Conservation (phyloP, 257 asterid genomes). For the Linderniella brevidens region DNA sequence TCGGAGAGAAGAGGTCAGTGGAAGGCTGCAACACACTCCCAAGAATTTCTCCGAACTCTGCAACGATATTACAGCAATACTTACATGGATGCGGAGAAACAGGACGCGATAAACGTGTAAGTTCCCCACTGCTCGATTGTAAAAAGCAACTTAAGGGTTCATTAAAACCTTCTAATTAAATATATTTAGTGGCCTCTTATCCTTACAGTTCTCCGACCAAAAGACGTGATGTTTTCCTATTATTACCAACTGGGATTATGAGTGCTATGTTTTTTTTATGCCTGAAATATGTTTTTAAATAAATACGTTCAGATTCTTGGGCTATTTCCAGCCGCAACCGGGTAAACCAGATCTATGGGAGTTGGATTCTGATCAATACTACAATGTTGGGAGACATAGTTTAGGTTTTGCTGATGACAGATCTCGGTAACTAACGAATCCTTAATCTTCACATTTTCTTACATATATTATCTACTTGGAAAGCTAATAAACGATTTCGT, state of each 20-base stretch:
- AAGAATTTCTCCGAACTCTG: slow-evolving; percentile 61
- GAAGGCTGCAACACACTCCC: slow-evolving; percentile 89
- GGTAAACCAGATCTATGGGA: slow-evolving; percentile 90
- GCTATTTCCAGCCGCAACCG: slow-evolving; percentile 81
- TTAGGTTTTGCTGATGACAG: slow-evolving; percentile 32
- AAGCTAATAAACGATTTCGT: too few relatives aligned
- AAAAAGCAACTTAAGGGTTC: too few relatives aligned
- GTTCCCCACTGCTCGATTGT: slow-evolving; percentile 5
- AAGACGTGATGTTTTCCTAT: too few relatives aligned
- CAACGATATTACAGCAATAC: slow-evolving; percentile 82
- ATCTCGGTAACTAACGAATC: slow-evolving; percentile 31
- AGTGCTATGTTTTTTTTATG: not conserved
- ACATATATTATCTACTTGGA: not conserved
- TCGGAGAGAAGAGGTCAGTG: slow-evolving; percentile 91
- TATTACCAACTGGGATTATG: too few relatives aligned
- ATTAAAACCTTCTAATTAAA: too few relatives aligned
- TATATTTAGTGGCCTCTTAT: too few relatives aligned
- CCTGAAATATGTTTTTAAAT: slow-evolving; percentile 4
- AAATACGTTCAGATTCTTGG: slow-evolving; percentile 59
- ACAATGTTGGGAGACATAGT: slow-evolving; percentile 40
- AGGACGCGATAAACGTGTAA: slow-evolving; percentile 84
- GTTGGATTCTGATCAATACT: slow-evolving; percentile 73
- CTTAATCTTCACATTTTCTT: not conserved
- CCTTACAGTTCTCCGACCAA: too few relatives aligned
- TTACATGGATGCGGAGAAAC: slow-evolving; percentile 89